A percentile compares a stretch with the other conserved stretches of the same genome.
phyloP scores from a whole-genome alignment of 768 basidiomycete species.

The Suillus weaverae region DNA sequence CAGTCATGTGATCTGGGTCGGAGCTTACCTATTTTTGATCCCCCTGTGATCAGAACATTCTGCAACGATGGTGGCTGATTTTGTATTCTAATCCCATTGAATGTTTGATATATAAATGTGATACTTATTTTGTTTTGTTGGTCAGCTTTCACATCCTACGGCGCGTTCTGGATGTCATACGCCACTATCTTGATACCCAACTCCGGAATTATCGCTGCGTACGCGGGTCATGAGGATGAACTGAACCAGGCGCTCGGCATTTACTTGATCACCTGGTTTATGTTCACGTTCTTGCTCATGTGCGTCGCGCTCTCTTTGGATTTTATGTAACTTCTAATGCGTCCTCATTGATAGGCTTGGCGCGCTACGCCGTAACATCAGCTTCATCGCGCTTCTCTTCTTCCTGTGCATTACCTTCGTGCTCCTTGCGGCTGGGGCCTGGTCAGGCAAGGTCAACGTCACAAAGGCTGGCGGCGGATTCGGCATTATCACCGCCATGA shows the following conservation, averaged over 20 bases:
- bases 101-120: not conserved
- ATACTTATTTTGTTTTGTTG: not conserved
- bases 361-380: constrained; percentile 50
- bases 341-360: constrained; percentile 38
- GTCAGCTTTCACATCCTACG: constrained; percentile 77
- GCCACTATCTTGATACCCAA: constrained; percentile 71
- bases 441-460: constrained; percentile 22
- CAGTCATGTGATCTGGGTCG: constrained; percentile 7
- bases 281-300: constrained; percentile 71
- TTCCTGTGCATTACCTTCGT: constrained; percentile 56
- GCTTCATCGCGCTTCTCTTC: constrained; percentile 49
- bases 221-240: constrained; percentile 36
- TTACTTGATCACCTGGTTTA: constrained; percentile 71
- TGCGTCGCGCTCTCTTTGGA: constrained; percentile 33
- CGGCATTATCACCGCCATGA: constrained; percentile 45
- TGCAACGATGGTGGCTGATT: not conserved
- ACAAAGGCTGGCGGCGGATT: constrained; percentile 45
- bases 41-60: not conserved
- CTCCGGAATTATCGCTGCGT: constrained; percentile 61
- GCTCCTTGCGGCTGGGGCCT: constrained; percentile 43
- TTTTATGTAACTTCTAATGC: constrained; percentile 1
- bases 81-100: not conserved
- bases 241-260: constrained; percentile 66
- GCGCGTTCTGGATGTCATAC: constrained; percentile 88
- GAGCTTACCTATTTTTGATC: not conserved